phyloP scores from a whole-genome alignment of 495 filamentous ascomycete genomes.

The Neurospora sp. region DNA sequence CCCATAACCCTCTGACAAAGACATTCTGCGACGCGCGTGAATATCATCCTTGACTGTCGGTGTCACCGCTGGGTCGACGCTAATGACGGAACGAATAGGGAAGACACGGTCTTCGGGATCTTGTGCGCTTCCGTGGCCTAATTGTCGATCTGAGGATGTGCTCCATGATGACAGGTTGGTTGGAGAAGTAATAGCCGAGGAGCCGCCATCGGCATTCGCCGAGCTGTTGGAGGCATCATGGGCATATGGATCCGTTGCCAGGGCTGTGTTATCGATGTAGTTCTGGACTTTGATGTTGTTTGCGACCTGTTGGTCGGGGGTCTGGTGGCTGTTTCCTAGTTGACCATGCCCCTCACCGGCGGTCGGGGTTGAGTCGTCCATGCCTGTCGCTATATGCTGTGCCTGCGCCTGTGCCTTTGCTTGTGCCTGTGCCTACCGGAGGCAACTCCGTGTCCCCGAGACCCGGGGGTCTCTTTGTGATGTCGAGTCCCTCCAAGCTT shows the following conservation, averaged over 20 bases:
- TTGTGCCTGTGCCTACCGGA: background rate
- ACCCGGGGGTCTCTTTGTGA: background rate
- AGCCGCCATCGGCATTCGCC: background rate
- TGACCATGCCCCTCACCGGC: background rate
- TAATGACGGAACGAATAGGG: conserved; percentile 73
- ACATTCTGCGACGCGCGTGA: conserved; percentile 10
- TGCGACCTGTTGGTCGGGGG: background rate
- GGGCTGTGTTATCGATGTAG: background rate
- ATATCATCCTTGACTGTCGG: conserved; percentile 14
- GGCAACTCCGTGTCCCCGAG: background rate
- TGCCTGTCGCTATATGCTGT: background rate
- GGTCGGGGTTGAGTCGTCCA: background rate
- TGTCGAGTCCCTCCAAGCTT: background rate
- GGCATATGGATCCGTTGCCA: background rate
- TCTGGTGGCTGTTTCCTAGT: background rate
- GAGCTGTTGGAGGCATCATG: background rate
- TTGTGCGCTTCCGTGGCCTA: conserved; percentile 14
- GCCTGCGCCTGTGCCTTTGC: background rate
- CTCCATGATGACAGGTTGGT: conserved; percentile 18
- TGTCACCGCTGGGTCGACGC: conserved; percentile 45
- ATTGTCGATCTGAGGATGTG: conserved; percentile 14
- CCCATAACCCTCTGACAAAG: conserved; percentile 8
- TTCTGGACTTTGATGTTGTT: background rate
- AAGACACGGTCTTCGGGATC: conserved; percentile 59
- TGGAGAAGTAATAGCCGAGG: conserved; percentile 4